These are phyloP conservation scores for Cydonia oblonga DNA, from an alignment of 331 rosid genomes.

Conservation along the genomic window DNA sequence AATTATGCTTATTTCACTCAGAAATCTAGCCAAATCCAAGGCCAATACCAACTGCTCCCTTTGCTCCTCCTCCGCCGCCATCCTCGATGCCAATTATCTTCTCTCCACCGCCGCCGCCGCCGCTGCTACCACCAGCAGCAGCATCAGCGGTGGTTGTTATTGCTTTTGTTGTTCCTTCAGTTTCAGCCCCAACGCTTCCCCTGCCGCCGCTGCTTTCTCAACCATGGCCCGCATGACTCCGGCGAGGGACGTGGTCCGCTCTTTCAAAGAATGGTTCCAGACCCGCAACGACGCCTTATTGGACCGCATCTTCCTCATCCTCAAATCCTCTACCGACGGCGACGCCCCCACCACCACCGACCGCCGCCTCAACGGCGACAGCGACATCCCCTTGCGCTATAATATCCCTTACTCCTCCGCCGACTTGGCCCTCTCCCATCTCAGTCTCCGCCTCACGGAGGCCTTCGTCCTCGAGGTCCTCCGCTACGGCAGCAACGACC, in stretches of 20 bases:
- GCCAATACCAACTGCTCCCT: not conserved
- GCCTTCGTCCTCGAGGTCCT: conserved; percentile 52
- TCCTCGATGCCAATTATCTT: not conserved
- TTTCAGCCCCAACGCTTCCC: not conserved
- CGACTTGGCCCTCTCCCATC: conserved; percentile 28
- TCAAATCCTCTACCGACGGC: not conserved
- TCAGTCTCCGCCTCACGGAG: conserved; percentile 40
- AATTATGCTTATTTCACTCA: not conserved
- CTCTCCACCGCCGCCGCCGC: not conserved
- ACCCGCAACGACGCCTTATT: conserved; percentile 14
- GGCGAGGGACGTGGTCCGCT: conserved; percentile 9
- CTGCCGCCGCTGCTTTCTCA: not conserved
- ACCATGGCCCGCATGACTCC: not conserved
- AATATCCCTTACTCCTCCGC: no score
- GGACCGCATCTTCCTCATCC: conserved; percentile 36
- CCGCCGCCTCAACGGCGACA: no score
- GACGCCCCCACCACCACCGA: not conserved
- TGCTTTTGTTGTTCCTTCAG: not conserved
- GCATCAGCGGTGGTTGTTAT: not conserved
- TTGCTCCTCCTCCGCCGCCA: not conserved
- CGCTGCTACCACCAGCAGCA: not conserved
- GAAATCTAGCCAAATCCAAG: not conserved
- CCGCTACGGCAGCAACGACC: conserved; percentile 13
- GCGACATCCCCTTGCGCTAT: no score
- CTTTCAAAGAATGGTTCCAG: conserved; percentile 59